Conservation (phyloP, 2,329 filamentous ascomycete genomes). For the Saccharata proteae region DNA sequence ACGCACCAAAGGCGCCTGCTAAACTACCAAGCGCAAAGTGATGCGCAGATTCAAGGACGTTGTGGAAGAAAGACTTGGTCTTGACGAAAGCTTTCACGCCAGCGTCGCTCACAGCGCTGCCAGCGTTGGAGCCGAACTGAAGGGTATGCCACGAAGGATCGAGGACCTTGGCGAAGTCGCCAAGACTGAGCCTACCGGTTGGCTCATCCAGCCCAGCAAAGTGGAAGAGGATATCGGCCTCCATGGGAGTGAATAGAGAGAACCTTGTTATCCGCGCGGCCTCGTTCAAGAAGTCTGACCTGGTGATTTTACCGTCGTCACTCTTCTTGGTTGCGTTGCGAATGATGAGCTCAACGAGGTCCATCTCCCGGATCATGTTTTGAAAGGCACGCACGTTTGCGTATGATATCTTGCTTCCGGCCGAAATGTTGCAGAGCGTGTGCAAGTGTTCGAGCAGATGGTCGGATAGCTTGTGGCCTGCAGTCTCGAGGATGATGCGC, state of each 20-base stretch:
- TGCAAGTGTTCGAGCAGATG: conserved; percentile 84
- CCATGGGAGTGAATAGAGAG: conserved; percentile 95
- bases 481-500: conserved; percentile 87
- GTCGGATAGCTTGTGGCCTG: conserved; percentile 92
- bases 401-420: conserved; percentile 89
- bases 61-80: conserved; percentile 47
- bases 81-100: conserved; percentile 43
- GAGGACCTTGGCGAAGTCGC: conserved; percentile 87
- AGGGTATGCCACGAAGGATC: conserved; percentile 83
- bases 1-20: conserved; percentile 92
- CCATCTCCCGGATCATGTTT: conserved; percentile 97
- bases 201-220: conserved; percentile 89
- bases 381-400: conserved; percentile 96
- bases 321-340: conserved; percentile 76
- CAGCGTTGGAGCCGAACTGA: conserved; percentile 41
- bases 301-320: conserved; percentile 81
- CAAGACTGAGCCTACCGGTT: conserved; percentile 68
- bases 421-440: conserved; percentile 88
- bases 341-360: conserved; percentile 87
- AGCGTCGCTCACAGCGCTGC: conserved; percentile 28
- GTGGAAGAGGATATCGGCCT: conserved; percentile 96
- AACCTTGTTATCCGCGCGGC: conserved; percentile 84
- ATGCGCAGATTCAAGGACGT: conserved; percentile 65
- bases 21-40: conserved; percentile 83
- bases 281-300: conserved; percentile 88